A percentile compares a stretch with the other conserved stretches of the same genome.
These are phyloP conservation scores for Podospora tetraspora DNA, from an alignment of 495 filamentous ascomycete species.

Conservation along the genomic window DNA sequence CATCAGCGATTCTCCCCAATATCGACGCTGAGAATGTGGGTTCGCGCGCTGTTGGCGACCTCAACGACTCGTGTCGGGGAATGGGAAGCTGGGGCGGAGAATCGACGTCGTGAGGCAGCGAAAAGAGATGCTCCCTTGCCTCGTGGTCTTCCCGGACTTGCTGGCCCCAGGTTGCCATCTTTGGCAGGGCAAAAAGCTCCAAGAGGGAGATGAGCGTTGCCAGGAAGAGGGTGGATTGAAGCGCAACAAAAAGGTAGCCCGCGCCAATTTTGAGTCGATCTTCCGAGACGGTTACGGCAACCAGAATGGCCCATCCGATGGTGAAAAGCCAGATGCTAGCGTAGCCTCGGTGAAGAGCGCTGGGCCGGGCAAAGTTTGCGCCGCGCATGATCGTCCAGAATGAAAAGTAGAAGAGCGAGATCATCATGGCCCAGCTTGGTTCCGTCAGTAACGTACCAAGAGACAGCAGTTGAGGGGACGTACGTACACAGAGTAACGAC, in stretches of 20 bases:
- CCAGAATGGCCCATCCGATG: conserved; percentile 64
- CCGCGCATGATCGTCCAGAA: conserved; percentile 83
- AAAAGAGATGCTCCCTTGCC: conserved; percentile 32
- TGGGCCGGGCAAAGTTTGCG: conserved; percentile 76
- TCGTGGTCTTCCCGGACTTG: conserved; percentile 45
- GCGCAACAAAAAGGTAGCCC: conserved; percentile 79
- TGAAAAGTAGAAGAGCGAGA: conserved; percentile 71
- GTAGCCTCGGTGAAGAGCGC: conserved; percentile 78
- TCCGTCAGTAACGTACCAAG: conserved; percentile 18
- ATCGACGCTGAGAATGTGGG: conserved; percentile 13
- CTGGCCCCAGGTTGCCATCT: conserved; percentile 58
- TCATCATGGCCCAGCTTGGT: conserved; percentile 71
- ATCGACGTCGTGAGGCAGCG: conserved; percentile 26
- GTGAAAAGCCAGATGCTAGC: conserved; percentile 77
- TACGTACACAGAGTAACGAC: conserved; percentile 67
- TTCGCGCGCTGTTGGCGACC: conserved; percentile 13
- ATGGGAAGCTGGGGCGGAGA: conserved; percentile 25
- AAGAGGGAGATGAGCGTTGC: conserved; percentile 66
- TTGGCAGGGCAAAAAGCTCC: conserved; percentile 75
- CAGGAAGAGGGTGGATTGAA: conserved; percentile 68
- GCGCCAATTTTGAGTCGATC: conserved; percentile 65
- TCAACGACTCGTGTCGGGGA: conserved; percentile 16
- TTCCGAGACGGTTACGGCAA: conserved; percentile 67
- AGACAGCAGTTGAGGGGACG: neutral
- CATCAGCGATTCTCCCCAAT: conserved; percentile 7